These are phyloP conservation scores for Paramecium sexaurelia DNA, from an alignment of 73 alveolate species.

Conservation along the genomic window DNA sequence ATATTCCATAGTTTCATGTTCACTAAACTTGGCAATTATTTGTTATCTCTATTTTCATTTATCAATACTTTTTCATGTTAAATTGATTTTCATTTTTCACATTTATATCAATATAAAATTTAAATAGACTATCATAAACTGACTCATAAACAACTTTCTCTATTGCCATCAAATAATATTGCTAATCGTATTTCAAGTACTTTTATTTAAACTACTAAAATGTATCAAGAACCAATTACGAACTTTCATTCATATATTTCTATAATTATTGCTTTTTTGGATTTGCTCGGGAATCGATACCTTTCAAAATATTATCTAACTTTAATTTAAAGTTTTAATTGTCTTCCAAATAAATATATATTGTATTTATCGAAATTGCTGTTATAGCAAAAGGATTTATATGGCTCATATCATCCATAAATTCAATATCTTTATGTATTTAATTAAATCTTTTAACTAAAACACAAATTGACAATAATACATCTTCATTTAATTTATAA, in stretches of 20 bases:
- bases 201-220: background rate
- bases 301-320: background rate
- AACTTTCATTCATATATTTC: conserved; percentile 16
- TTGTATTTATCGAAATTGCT: background rate
- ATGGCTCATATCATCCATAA: background rate
- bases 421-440: conserved; percentile 2
- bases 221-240: conserved; percentile 6
- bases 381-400: background rate
- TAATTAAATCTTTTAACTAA: conserved; percentile 3
- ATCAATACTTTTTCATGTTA: background rate
- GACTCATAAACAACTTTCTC: conserved; percentile 9
- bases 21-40: conserved; percentile 3
- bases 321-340: background rate
- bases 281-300: background rate
- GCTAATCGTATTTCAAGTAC: background rate
- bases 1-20: background rate
- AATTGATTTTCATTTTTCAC: background rate
- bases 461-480: background rate
- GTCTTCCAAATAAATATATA: background rate
- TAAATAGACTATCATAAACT: background rate
- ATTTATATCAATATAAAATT: background rate
- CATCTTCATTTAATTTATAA: conserved; percentile 51
- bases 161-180: conserved; percentile 26
- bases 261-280: background rate
- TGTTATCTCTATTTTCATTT: background rate